phyloP scores from a whole-genome alignment of 805 yeast genomes.

The Kodamaea nitidulidarum region DNA sequence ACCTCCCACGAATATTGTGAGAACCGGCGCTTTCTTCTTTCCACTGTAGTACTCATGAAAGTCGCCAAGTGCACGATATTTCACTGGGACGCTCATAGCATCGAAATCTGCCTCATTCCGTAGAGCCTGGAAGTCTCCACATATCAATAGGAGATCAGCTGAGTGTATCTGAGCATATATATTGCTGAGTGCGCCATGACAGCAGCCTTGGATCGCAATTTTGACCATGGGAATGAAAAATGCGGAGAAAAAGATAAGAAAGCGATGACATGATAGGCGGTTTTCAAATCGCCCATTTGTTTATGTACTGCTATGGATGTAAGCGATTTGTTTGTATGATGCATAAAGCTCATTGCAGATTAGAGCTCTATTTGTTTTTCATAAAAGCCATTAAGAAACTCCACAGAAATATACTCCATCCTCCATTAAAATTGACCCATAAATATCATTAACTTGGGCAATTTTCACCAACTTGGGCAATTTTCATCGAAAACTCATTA shows the following conservation, averaged over 20 bases:
- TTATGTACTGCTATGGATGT: no score
- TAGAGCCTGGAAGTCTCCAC: conserved; percentile 91
- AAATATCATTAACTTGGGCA: no score
- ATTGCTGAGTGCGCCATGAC: conserved; percentile 71
- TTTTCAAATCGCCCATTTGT: no score
- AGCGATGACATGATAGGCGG: background rate
- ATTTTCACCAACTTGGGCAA: no score
- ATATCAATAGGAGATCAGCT: conserved; percentile 53
- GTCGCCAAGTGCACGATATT: conserved; percentile 74
- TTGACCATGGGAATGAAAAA: background rate
- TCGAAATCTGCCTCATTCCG: conserved; percentile 60
- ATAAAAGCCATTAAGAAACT: no score
- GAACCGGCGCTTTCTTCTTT: conserved; percentile 57
- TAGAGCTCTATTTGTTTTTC: no score
- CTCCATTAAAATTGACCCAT: no score
- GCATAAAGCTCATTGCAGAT: no score
- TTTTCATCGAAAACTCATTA: no score
- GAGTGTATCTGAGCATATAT: conserved; percentile 42
- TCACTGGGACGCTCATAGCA: conserved; percentile 73
- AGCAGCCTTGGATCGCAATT: conserved; percentile 82
- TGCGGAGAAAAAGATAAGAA: background rate
- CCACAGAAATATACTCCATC: no score
- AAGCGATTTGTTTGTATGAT: no score
- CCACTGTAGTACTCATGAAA: conserved; percentile 71
- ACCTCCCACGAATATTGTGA: conserved; percentile 87